These are phyloP conservation scores for Fusarium longipes DNA, from an alignment of 2,329 filamentous ascomycete species.

Conservation along the genomic window DNA sequence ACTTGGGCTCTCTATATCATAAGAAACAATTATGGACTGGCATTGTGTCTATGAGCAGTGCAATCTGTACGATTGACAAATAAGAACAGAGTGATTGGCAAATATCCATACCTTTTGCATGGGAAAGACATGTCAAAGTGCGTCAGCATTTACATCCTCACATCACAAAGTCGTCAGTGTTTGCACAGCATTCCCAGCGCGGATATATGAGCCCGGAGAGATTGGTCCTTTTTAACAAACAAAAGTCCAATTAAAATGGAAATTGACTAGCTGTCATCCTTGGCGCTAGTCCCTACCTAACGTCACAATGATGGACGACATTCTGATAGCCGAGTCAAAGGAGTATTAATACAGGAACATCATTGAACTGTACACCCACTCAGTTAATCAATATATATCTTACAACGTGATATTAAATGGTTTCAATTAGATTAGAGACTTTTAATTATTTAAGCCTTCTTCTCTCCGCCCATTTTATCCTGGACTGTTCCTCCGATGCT, in stretches of 20 bases:
- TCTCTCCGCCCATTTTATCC: slow-evolving; percentile 54
- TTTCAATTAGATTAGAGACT: background rate
- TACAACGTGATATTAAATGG: background rate
- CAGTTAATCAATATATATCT: too few relatives aligned
- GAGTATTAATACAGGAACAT: too few relatives aligned
- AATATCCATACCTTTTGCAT: background rate
- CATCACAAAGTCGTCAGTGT: slow-evolving; percentile 24
- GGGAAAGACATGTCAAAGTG: background rate
- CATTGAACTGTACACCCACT: too few relatives aligned
- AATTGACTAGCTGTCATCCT: background rate
- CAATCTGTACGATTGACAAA: background rate
- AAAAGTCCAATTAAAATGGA: background rate
- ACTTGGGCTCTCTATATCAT: background rate
- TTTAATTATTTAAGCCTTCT: slow-evolving; percentile 34
- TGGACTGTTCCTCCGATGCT: slow-evolving; percentile 66
- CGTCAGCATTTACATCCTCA: background rate
- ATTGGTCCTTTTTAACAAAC: slow-evolving; percentile 1
- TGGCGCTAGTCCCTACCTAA: background rate
- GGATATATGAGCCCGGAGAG: background rate
- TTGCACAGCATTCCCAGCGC: background rate
- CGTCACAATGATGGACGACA: slow-evolving; percentile 21
- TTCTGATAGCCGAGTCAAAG: background rate
- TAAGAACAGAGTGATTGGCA: background rate
- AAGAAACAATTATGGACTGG: fast-evolving
- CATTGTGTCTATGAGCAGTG: background rate